A percentile compares a stretch with the other conserved stretches of the same genome.
phyloP scores from a whole-genome alignment of 306 rosid species.

The Styphnolobium japonicum region DNA sequence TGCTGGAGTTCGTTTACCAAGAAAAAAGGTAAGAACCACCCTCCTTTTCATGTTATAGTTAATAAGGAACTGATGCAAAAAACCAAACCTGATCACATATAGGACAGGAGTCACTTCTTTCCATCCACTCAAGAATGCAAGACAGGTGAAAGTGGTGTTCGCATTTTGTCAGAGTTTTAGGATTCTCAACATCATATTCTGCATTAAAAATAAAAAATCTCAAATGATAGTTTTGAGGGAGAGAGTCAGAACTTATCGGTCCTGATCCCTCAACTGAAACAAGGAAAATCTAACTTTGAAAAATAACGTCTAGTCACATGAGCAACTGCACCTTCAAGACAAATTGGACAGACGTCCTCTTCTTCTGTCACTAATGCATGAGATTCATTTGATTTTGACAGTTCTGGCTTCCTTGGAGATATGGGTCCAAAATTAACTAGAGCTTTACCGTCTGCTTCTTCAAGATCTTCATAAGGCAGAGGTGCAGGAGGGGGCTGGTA shows the following conservation, averaged over 20 bases:
- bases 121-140: conserved; percentile 84
- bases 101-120: conserved; percentile 77
- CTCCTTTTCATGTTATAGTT: conserved; percentile 9
- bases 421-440: conserved; percentile 39
- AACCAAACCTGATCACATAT: conserved; percentile 70
- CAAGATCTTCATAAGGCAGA: conserved; percentile 63
- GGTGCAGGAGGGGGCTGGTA: conserved; percentile 83
- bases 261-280: conserved; percentile 6
- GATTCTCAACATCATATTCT: conserved; percentile 71
- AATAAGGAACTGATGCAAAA: background rate
- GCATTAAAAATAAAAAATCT: conserved; percentile 19
- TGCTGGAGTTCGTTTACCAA: background rate
- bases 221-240: background rate
- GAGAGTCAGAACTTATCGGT: background rate
- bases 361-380: conserved; percentile 46
- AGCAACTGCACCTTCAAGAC: conserved; percentile 68
- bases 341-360: conserved; percentile 83
- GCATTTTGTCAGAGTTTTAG: conserved; percentile 52
- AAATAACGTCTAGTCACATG: background rate
- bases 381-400: conserved; percentile 40
- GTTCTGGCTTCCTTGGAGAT: conserved; percentile 45
- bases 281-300: conserved; percentile 1
- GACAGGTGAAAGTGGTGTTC: conserved; percentile 76
- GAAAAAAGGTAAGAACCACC: background rate
- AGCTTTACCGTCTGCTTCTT: conserved; percentile 52